phyloP scores from a whole-genome alignment of 805 yeast species.

The Candida vartiovaarae region DNA sequence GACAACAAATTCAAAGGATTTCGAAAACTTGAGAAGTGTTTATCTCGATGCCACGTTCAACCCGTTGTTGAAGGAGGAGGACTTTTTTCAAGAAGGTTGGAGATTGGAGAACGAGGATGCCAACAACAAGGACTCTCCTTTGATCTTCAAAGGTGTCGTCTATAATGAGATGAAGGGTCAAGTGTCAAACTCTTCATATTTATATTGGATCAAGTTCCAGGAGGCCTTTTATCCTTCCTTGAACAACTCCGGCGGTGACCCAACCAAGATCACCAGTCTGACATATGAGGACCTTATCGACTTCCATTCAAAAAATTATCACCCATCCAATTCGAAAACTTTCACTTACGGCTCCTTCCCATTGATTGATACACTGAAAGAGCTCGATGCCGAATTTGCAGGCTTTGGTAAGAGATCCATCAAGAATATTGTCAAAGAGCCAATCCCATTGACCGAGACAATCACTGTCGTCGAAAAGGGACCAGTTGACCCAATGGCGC shows the following conservation, averaged over 20 bases:
- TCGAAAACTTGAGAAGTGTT: conserved; percentile 74
- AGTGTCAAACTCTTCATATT: conserved; percentile 79
- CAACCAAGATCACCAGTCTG: conserved; percentile 66
- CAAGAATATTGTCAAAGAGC: conserved; percentile 23
- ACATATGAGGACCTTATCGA: conserved; percentile 67
- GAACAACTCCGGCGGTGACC: conserved; percentile 93
- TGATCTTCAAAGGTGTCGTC: conserved; percentile 89
- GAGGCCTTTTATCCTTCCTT: conserved; percentile 78
- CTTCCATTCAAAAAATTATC: conserved; percentile 73
- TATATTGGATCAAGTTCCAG: conserved; percentile 77
- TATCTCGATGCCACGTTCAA: conserved; percentile 82
- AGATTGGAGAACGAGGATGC: conserved; percentile 70
- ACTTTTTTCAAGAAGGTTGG: conserved; percentile 97
- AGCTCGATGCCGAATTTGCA: conserved; percentile 43
- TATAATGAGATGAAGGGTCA: conserved; percentile 99
- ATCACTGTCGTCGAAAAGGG: conserved; percentile 44
- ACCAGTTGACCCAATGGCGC: conserved; percentile 75
- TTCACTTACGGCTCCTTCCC: conserved; percentile 84
- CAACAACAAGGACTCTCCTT: conserved; percentile 49
- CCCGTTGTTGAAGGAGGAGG: conserved; percentile 72
- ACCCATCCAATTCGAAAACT: conserved; percentile 83
- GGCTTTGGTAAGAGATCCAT: conserved; percentile 47
- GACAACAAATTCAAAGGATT: conserved; percentile 82
- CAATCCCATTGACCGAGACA: conserved; percentile 28
- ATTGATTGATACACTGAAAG: conserved; percentile 49